These are phyloP conservation scores for Beta corolliflora DNA, from an alignment of 179 eudicot species.

Conservation along the genomic window DNA sequence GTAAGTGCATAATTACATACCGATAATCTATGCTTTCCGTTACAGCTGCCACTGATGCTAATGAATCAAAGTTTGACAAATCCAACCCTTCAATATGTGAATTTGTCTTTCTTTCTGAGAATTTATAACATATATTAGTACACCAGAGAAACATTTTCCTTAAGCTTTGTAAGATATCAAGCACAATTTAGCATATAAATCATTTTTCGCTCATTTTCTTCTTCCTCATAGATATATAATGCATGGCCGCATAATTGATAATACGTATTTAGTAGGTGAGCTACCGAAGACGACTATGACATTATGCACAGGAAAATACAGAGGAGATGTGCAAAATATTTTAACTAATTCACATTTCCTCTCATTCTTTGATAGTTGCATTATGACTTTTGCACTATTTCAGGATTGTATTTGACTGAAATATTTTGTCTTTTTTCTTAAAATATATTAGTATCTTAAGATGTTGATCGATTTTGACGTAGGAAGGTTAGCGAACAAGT, in stretches of 20 bases:
- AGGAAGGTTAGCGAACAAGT: too few relatives aligned
- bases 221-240: not conserved
- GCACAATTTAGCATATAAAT: not conserved
- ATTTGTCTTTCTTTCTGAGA: conserved; percentile 59
- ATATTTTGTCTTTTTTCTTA: too few relatives aligned
- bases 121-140: not conserved
- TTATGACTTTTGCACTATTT: too few relatives aligned
- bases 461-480: too few relatives aligned
- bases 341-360: not conserved
- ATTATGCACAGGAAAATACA: not conserved
- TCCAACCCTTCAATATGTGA: conserved; percentile 62
- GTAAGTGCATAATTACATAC: conserved; percentile 30
- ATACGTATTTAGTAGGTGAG: conserved; percentile 12
- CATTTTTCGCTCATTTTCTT: not conserved
- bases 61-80: conserved; percentile 54
- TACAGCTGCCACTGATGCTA: conserved; percentile 48
- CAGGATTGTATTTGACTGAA: too few relatives aligned
- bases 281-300: not conserved
- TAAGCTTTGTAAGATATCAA: not conserved
- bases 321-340: not conserved
- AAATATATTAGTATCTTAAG: too few relatives aligned
- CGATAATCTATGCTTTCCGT: conserved; percentile 55
- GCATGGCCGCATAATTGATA: not conserved
- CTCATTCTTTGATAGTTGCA: too few relatives aligned
- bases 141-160: not conserved